These are phyloP conservation scores for Amaranthus palmeri DNA, from an alignment of 148 eudicot species.

Conservation along the genomic window DNA sequence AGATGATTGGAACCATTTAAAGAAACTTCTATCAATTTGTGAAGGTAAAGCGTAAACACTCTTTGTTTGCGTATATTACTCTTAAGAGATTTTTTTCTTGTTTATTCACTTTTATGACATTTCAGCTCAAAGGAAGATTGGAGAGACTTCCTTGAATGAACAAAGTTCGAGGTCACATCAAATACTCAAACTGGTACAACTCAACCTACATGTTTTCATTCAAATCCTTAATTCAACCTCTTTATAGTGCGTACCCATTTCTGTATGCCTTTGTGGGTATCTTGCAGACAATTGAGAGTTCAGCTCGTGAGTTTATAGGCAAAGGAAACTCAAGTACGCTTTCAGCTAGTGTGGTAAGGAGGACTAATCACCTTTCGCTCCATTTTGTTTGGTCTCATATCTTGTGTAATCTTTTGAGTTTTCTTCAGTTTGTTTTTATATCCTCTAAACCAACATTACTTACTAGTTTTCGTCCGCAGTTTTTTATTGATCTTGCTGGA, in stretches of 20 bases:
- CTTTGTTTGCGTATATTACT: background rate
- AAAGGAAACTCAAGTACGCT: conserved; percentile 81
- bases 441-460: background rate
- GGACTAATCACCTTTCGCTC: background rate
- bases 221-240: conserved; percentile 7
- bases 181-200: conserved; percentile 69
- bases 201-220: conserved; percentile 1
- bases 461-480: conserved; percentile 43
- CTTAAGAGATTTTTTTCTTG: background rate
- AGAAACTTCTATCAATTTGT: conserved; percentile 77
- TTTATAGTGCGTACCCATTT: background rate
- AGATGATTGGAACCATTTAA: conserved; percentile 72
- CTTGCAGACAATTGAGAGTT: conserved; percentile 86
- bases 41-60: conserved; percentile 46
- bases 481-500: conserved; percentile 94
- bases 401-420: background rate
- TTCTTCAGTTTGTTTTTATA: background rate
- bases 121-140: conserved; percentile 79
- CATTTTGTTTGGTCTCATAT: conserved; percentile 4
- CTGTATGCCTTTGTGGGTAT: conserved; percentile 1
- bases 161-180: conserved; percentile 94
- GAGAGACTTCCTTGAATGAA: conserved; percentile 83
- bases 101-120: conserved; percentile 10
- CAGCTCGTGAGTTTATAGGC: conserved; percentile 87
- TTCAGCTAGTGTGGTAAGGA: conserved; percentile 88